A percentile compares a stretch with the other conserved stretches of the same genome.
Conservation (phyloP, 2,329 filamentous ascomycete species). For the Arachnomyces sp. region DNA sequence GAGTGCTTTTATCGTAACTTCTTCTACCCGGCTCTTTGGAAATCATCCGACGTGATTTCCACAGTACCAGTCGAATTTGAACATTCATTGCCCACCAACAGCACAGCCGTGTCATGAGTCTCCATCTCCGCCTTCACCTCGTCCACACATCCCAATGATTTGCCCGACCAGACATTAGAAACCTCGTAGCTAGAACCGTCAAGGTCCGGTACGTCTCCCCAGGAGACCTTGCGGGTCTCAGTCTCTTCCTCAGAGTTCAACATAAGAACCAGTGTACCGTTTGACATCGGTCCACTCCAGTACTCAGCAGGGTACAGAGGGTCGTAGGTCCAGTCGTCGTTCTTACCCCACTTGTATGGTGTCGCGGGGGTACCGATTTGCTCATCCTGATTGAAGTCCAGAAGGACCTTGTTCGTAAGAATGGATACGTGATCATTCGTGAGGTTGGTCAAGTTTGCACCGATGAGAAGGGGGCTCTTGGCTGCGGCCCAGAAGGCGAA, state of each 20-base stretch:
- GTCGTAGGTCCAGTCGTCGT: slow-evolving; percentile 27
- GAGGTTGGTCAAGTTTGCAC: slow-evolving; percentile 19
- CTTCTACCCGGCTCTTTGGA: too few relatives aligned
- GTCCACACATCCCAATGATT: too few relatives aligned
- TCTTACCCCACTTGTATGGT: slow-evolving; percentile 35
- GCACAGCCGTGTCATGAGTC: too few relatives aligned
- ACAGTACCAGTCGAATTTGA: too few relatives aligned
- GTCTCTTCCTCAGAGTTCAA: neutral
- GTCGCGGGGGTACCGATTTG: slow-evolving; percentile 34
- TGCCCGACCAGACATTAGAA: too few relatives aligned
- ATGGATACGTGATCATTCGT: slow-evolving; percentile 29
- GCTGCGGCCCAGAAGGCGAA: slow-evolving; percentile 42
- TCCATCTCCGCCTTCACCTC: too few relatives aligned
- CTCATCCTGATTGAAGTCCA: slow-evolving; percentile 42
- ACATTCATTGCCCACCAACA: too few relatives aligned
- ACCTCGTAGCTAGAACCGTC: too few relatives aligned
- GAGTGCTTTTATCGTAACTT: too few relatives aligned
- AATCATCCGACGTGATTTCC: too few relatives aligned
- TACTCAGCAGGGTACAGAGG: slow-evolving; percentile 27
- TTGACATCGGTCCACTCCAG: slow-evolving; percentile 26
- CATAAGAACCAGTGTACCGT: slow-evolving; percentile 25
- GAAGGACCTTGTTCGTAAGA: slow-evolving; percentile 36
- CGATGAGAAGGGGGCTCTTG: slow-evolving; percentile 39
- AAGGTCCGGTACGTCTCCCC: too few relatives aligned
- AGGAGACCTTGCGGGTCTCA: too few relatives aligned